These are phyloP conservation scores for Coemansia umbellata DNA, from an alignment of 192 early-diverging fungal genomes.

Conservation along the genomic window DNA sequence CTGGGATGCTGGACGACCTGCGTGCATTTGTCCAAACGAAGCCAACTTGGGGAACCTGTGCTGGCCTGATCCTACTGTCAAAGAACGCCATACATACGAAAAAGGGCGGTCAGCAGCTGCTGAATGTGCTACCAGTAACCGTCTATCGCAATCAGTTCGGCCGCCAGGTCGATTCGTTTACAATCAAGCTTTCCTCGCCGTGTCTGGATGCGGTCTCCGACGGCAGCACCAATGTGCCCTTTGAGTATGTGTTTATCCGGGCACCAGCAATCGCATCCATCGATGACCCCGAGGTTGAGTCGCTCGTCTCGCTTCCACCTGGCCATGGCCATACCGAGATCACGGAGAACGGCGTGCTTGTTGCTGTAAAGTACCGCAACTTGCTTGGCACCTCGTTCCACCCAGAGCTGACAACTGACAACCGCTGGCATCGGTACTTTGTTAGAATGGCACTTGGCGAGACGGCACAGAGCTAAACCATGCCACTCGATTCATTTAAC, in stretches of 20 bases:
- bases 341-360: constrained; percentile 60
- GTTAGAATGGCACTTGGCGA: constrained; percentile 36
- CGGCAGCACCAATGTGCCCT: constrained; percentile 17
- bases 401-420: constrained; percentile 90
- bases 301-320: constrained; percentile 62
- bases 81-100: constrained; percentile 70
- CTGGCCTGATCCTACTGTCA: constrained; percentile 91
- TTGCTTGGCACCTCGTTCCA: constrained; percentile 93
- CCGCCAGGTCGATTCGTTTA: constrained; percentile 88
- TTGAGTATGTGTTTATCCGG: constrained; percentile 87
- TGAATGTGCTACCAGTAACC: constrained; percentile 77
- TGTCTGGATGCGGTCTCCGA: constrained; percentile 29
- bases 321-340: constrained; percentile 49
- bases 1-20: constrained; percentile 73
- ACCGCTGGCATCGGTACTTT: constrained; percentile 88
- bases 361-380: constrained; percentile 86
- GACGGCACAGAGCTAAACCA: not conserved
- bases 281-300: constrained; percentile 66
- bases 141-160: constrained; percentile 96
- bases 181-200: constrained; percentile 59
- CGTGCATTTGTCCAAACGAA: constrained; percentile 69
- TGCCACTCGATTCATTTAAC: too few relatives aligned
- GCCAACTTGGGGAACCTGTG: constrained; percentile 94
- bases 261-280: constrained; percentile 81
- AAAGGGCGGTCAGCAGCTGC: constrained; percentile 78